Conservation (phyloP, 768 basidiomycete species). For the Cyclocybe aegerita region DNA sequence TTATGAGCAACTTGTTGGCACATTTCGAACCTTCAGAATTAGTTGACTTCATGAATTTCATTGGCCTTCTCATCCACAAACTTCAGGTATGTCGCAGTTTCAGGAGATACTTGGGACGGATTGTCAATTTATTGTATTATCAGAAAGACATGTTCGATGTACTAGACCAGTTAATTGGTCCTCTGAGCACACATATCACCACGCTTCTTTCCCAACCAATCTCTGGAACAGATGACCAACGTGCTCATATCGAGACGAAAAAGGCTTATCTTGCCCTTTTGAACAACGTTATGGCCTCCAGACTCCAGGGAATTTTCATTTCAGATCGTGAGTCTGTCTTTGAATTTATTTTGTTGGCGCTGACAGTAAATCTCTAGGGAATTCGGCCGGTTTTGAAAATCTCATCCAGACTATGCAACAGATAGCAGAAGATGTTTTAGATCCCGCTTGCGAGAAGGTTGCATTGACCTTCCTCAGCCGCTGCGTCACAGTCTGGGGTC, state of each 20-base stretch:
- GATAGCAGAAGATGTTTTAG: slow-evolving; percentile 74
- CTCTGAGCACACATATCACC: slow-evolving; percentile 81
- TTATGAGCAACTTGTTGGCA: slow-evolving; percentile 88
- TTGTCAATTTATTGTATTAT: slow-evolving; percentile 1
- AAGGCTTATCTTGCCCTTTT: slow-evolving; percentile 86
- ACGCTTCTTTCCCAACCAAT: slow-evolving; percentile 78
- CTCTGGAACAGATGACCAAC: slow-evolving; percentile 83
- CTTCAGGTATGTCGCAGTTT: slow-evolving; percentile 62
- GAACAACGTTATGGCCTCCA: slow-evolving; percentile 77
- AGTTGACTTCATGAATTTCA: slow-evolving; percentile 94
- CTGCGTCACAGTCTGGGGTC: slow-evolving; percentile 69
- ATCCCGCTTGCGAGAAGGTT: slow-evolving; percentile 73
- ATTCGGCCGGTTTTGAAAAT: slow-evolving; percentile 63
- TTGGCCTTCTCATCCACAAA: slow-evolving; percentile 86
- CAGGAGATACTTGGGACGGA: neutral
- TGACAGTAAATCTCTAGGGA: slow-evolving; percentile 24
- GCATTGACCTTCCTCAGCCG: slow-evolving; percentile 79
- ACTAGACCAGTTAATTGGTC: slow-evolving; percentile 85
- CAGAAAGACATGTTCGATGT: slow-evolving; percentile 87
- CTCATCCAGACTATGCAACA: slow-evolving; percentile 74
- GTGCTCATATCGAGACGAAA: slow-evolving; percentile 78
- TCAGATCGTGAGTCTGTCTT: slow-evolving; percentile 68
- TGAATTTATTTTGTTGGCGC: neutral
- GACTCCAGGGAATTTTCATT: slow-evolving; percentile 80
- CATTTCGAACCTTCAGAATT: slow-evolving; percentile 93